Base-by-base conservation (phyloP, 2,329 filamentous ascomycete species). In the Botrytis tulipae region DNA sequence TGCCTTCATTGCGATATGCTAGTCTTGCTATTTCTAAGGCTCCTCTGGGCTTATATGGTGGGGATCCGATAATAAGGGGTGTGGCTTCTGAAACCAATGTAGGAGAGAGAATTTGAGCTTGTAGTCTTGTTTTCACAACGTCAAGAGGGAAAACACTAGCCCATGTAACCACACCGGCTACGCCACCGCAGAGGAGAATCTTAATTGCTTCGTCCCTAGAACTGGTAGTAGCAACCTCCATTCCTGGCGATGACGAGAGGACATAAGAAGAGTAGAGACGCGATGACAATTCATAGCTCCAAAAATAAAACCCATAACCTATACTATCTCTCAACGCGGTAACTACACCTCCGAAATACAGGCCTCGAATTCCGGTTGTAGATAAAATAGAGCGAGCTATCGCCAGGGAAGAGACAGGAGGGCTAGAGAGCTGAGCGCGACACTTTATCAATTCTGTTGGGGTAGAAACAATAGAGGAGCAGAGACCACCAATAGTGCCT, bases 261-360 rank as follows among this genome's bases (percentile, higher is more conserved):
- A 67, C 25, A 25, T 68, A 46, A 16, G 48, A 44, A 37, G 62
- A 40, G 25, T 51, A 72, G n/a, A 72, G 29, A 57, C 88, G 86
- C 76, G 91, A 93, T 76, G 87, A 89, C 74, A 95, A 84, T 82
- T 97, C 93, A 80, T 98, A 98, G 1, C 92, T 92, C 92, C 93
- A 97, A 82, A 98, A 98, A 81, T 98, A 98, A 82, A 98, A 98
- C 0, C 95, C 95, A 83, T 98, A 98, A n/a, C 95, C 95, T 72
- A 98, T 88, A 73, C 92, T 91, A 82, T 98, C 95, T 68, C 95
- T 87, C 59, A 95, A 81, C 71, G 92, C 93, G 0, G 95, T 98
- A 25, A 98, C 89, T 0, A 84, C 85, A 32, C 95, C 95, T 32
- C 94, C 95, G 75, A 90, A 87, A 80, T 97, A 98, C 35, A 98